Evolutionary conservation across 257 asterid species (phyloP).

Genomic region (Orobanche coerulescens): DNA sequence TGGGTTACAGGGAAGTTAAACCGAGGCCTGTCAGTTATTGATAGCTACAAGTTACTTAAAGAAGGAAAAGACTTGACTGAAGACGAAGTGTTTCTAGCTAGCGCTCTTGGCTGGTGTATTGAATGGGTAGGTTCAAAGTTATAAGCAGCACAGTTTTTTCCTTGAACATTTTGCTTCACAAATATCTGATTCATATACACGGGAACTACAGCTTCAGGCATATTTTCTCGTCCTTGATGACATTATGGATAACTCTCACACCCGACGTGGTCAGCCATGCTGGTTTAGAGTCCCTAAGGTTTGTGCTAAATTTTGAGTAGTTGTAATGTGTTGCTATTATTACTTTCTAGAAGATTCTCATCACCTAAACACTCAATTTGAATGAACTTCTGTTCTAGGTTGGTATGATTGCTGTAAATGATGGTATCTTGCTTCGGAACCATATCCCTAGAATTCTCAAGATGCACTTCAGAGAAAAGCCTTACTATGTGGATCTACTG

Average conservation of each 20-base stretch:
- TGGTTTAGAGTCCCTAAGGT: constrained; percentile 84
- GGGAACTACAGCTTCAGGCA: constrained; percentile 78
- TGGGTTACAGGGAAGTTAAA: constrained; percentile 75
- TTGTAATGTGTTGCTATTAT: constrained; percentile 7
- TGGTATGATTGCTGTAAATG: constrained; percentile 86
- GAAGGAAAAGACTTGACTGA: constrained; percentile 66
- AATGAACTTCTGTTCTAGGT: constrained; percentile 43
- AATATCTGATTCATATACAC: constrained; percentile 18
- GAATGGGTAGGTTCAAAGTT: constrained; percentile 68
- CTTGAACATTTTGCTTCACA: background rate
- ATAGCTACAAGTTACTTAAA: constrained; percentile 75
- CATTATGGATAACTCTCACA: constrained; percentile 79
- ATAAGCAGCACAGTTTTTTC: background rate
- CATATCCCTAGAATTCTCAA: constrained; percentile 92
- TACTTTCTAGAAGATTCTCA: constrained; percentile 2
- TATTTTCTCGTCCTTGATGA: constrained; percentile 91
- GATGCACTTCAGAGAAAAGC: constrained; percentile 77
- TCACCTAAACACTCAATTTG: constrained; percentile 1
- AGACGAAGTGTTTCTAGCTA: constrained; percentile 67
- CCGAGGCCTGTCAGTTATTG: constrained; percentile 87
- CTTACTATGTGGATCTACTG: constrained; percentile 78
- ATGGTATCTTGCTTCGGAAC: constrained; percentile 80
- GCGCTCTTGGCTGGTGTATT: constrained; percentile 91
- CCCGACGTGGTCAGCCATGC: constrained; percentile 93
- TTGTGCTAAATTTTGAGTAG: constrained; percentile 23